Percentiles rank a stretch among this genome's conserved stretches.
These are phyloP conservation scores for Paramecium sonneborni DNA, from an alignment of 73 alveolate genomes.

Conservation along the genomic window DNA sequence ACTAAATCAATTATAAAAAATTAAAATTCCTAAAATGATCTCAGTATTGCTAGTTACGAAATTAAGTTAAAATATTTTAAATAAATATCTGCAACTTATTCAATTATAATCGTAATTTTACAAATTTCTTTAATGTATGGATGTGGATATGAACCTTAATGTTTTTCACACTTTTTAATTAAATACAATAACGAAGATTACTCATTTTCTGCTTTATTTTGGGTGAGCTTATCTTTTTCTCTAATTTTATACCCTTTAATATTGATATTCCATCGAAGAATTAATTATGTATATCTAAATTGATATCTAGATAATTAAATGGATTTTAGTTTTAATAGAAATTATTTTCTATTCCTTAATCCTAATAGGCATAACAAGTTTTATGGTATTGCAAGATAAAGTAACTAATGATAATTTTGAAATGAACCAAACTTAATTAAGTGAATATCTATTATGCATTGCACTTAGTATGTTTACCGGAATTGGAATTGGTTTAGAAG, in stretches of 20 bases:
- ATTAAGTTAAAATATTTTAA: background rate
- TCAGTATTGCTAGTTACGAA: background rate
- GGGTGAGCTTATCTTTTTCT: background rate
- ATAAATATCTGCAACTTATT: background rate
- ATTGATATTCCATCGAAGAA: background rate
- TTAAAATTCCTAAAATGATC: background rate
- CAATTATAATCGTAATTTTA: background rate
- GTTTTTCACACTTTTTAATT: background rate
- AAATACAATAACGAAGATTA: background rate
- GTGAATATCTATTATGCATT: background rate
- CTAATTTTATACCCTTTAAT: background rate
- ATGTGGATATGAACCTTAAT: background rate
- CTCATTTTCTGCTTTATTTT: constrained; percentile 10
- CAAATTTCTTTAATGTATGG: background rate
- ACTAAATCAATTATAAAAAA: background rate
- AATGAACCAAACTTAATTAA: background rate
- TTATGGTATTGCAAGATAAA: background rate
- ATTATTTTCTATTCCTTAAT: background rate
- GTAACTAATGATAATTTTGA: background rate
- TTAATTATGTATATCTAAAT: background rate
- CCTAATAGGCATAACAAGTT: background rate
- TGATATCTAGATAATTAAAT: background rate
- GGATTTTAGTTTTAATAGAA: background rate
- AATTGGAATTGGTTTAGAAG: background rate
- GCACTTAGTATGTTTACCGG: background rate